Evolutionary conservation across 805 yeast species (phyloP).

Genomic region (Lachancea mirantina): DNA sequence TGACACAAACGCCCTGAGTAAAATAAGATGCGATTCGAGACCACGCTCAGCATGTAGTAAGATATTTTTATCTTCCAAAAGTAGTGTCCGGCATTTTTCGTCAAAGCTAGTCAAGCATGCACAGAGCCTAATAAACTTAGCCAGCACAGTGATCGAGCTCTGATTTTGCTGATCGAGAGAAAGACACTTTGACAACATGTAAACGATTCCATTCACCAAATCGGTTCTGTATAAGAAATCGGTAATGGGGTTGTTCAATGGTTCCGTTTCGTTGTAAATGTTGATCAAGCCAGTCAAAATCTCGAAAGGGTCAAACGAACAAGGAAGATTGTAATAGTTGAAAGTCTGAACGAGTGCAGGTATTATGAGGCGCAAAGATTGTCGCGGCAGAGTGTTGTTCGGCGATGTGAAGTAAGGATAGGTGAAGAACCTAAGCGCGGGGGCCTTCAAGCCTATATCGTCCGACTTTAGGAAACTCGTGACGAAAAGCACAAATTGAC

Average conservation of each 20-base stretch:
- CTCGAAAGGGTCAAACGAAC: constrained; percentile 30
- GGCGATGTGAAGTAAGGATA: constrained; percentile 14
- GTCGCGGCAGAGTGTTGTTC: constrained; percentile 12
- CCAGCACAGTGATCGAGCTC: constrained; percentile 13
- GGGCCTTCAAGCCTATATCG: constrained; percentile 18
- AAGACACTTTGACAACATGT: constrained; percentile 20
- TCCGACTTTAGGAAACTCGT: constrained; percentile 20
- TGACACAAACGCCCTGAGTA: constrained; percentile 17
- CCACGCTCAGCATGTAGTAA: constrained; percentile 19
- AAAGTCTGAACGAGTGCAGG: constrained; percentile 24
- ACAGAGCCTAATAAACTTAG: constrained; percentile 23
- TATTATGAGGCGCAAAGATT: constrained; percentile 15
- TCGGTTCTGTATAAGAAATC: constrained; percentile 20
- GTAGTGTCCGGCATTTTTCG: constrained; percentile 19
- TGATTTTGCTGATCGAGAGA: constrained; percentile 14
- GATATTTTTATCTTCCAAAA: constrained; percentile 19
- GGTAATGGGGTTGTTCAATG: constrained; percentile 23
- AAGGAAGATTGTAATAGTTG: constrained; percentile 21
- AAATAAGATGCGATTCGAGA: constrained; percentile 16
- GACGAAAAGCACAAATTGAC: constrained; percentile 15
- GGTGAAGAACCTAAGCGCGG: constrained; percentile 17
- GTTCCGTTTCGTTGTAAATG: constrained; percentile 18
- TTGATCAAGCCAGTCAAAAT: constrained; percentile 17
- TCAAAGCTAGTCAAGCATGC: constrained; percentile 26
- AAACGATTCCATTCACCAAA: constrained; percentile 19